Percentiles rank a stretch among this genome's conserved stretches.
phyloP scores from a whole-genome alignment of 768 basidiomycete species.

The Polyporus arcularius region DNA sequence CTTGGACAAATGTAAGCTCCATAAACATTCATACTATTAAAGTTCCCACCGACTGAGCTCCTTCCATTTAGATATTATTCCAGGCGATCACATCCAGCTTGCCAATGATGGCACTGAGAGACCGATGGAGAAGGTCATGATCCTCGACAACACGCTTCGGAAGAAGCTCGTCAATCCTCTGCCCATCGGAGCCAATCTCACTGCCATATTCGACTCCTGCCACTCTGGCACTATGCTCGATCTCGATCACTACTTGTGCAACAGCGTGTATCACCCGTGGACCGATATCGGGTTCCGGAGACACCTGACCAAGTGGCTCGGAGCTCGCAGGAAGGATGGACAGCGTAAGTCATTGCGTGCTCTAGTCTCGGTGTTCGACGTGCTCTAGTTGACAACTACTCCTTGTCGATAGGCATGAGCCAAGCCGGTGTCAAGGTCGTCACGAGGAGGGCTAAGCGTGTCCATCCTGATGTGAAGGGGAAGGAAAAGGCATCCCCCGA shows the following conservation, averaged over 20 bases:
- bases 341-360: not conserved
- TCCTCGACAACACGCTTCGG: slow-evolving; percentile 24
- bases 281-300: slow-evolving; percentile 21
- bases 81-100: slow-evolving; percentile 8
- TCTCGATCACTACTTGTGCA: slow-evolving; percentile 29
- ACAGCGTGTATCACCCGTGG: slow-evolving; percentile 27
- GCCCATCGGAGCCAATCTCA: slow-evolving; percentile 24
- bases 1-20: slow-evolving; percentile 25
- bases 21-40: too few species aligned
- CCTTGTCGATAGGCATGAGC: slow-evolving; percentile 5
- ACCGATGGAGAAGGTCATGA: not conserved
- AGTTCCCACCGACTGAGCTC: too few species aligned
- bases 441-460: slow-evolving; percentile 1
- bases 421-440: slow-evolving; percentile 7
- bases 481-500: not conserved
- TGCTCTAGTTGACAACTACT: not conserved
- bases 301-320: slow-evolving; percentile 16
- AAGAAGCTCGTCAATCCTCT: slow-evolving; percentile 24
- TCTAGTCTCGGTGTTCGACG: too few species aligned
- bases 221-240: slow-evolving; percentile 23
- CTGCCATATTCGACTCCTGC: slow-evolving; percentile 23
- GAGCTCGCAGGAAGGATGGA: slow-evolving; percentile 13
- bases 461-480: not conserved
- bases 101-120: slow-evolving; percentile 7
- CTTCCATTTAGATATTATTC: slow-evolving; percentile 1